Conservation (phyloP, 192 early-diverging fungal genomes). For the Backusella tarrabulga region DNA sequence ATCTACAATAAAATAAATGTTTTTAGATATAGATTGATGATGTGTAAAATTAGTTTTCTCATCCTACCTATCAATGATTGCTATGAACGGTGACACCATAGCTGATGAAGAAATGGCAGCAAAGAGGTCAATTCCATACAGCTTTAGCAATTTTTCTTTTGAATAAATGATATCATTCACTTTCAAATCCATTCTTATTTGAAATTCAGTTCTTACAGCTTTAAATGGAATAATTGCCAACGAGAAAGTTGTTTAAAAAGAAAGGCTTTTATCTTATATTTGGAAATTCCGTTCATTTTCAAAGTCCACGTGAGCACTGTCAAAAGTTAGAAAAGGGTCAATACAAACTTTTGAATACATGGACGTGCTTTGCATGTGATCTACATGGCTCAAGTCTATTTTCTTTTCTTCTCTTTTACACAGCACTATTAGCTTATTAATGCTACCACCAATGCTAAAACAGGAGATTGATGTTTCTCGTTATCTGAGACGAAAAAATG, state of each 20-base stretch:
- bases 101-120: conserved; percentile 37
- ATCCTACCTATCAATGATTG: conserved; percentile 44
- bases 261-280: not conserved
- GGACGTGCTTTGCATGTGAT: not conserved
- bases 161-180: not conserved
- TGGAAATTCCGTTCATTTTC: not conserved
- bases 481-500: not conserved
- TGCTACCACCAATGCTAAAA: not conserved
- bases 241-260: not conserved
- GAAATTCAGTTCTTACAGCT: not conserved
- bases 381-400: not conserved
- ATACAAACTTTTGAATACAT: not conserved
- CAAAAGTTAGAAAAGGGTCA: not conserved
- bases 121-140: conserved; percentile 32
- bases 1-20: conserved; percentile 20
- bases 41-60: not conserved
- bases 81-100: conserved; percentile 43
- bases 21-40: not conserved
- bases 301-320: not conserved
- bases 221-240: not conserved
- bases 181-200: not conserved
- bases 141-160: not conserved
- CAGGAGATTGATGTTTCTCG: not conserved
- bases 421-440: not conserved
- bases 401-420: not conserved